Evolutionary conservation across 805 yeast species (phyloP).

Genomic region (Barnettozyma wickerhamii): DNA sequence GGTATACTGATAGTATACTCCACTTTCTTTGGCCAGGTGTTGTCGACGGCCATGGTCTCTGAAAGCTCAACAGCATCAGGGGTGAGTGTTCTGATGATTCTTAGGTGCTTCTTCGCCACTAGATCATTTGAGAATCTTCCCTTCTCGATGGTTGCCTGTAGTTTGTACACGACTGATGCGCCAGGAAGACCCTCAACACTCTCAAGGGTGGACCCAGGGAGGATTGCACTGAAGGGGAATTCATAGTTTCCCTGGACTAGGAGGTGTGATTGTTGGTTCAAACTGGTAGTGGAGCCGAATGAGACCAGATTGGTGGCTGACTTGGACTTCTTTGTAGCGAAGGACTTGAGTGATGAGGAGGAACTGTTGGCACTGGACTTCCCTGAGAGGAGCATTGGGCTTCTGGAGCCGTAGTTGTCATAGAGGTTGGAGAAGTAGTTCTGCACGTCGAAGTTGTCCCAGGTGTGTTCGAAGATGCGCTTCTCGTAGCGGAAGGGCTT

Average conservation of each 20-base stretch:
- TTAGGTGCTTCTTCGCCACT: slow-evolving; percentile 61
- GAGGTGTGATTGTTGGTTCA: slow-evolving; percentile 29
- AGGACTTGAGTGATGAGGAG: slow-evolving; percentile 22
- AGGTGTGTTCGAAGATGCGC: slow-evolving; percentile 66
- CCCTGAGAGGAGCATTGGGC: slow-evolving; percentile 11
- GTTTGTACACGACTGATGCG: slow-evolving; percentile 63
- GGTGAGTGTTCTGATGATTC: slow-evolving; percentile 82
- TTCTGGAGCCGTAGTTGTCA: slow-evolving; percentile 16
- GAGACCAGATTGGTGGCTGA: slow-evolving; percentile 32
- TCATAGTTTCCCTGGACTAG: slow-evolving; percentile 78
- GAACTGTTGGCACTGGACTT: slow-evolving; percentile 19
- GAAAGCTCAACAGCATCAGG: slow-evolving; percentile 84
- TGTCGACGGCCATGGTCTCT: slow-evolving; percentile 90
- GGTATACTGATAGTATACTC: slow-evolving; percentile 88
- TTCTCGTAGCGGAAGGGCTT: slow-evolving; percentile 53
- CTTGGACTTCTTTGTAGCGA: slow-evolving; percentile 25
- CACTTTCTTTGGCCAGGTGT: slow-evolving; percentile 92
- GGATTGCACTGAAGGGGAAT: slow-evolving; percentile 78
- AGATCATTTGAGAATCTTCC: slow-evolving; percentile 70
- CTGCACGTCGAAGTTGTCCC: slow-evolving; percentile 66
- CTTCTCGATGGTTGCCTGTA: slow-evolving; percentile 79
- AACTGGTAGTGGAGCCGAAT: slow-evolving; percentile 25
- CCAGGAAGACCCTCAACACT: slow-evolving; percentile 88
- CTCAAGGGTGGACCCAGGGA: slow-evolving; percentile 85
- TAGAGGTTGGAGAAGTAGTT: slow-evolving; percentile 31